phyloP scores from a whole-genome alignment of 257 asterid genomes.

The Avicennia marina region DNA sequence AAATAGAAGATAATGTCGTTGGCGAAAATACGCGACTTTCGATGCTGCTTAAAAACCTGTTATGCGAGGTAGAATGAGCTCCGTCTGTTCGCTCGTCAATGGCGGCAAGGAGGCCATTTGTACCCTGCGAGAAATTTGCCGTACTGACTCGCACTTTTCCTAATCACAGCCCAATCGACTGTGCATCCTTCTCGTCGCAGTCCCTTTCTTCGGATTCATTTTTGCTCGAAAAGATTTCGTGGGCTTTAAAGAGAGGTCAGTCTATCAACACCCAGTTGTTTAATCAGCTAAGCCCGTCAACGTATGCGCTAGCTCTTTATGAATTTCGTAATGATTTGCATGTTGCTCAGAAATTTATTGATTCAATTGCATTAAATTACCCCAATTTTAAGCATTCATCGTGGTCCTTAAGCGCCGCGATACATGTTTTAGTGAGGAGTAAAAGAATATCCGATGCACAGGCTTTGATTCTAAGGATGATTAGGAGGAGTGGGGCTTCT shows the following conservation, averaged over 20 bases:
- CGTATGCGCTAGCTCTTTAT: slow-evolving; percentile 41
- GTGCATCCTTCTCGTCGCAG: slow-evolving; percentile 17
- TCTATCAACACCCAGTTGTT: slow-evolving; percentile 31
- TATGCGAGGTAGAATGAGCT: background rate
- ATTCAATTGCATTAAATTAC: slow-evolving; percentile 33
- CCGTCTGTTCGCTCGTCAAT: slow-evolving; percentile 17
- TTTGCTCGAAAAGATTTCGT: slow-evolving; percentile 46
- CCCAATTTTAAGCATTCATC: slow-evolving; percentile 67
- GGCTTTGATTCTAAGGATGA: slow-evolving; percentile 63
- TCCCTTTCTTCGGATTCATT: slow-evolving; percentile 35
- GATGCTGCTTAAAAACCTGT: background rate
- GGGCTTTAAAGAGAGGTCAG: slow-evolving; percentile 58
- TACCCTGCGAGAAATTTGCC: slow-evolving; percentile 16
- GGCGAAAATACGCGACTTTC: background rate
- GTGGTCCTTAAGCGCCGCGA: slow-evolving; percentile 50
- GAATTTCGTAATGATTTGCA: slow-evolving; percentile 45
- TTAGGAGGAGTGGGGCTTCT: slow-evolving; percentile 62
- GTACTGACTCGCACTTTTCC: background rate
- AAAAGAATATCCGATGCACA: slow-evolving; percentile 65
- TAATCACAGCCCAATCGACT: slow-evolving; percentile 6
- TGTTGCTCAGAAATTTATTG: slow-evolving; percentile 44
- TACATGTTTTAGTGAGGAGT: slow-evolving; percentile 47
- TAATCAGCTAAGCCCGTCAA: slow-evolving; percentile 42
- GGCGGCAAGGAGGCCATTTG: slow-evolving; percentile 29
- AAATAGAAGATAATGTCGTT: too few species aligned